Evolutionary conservation across 1,284 basidiomycete genomes (phyloP).

Genomic region (Sutorius eximius): DNA sequence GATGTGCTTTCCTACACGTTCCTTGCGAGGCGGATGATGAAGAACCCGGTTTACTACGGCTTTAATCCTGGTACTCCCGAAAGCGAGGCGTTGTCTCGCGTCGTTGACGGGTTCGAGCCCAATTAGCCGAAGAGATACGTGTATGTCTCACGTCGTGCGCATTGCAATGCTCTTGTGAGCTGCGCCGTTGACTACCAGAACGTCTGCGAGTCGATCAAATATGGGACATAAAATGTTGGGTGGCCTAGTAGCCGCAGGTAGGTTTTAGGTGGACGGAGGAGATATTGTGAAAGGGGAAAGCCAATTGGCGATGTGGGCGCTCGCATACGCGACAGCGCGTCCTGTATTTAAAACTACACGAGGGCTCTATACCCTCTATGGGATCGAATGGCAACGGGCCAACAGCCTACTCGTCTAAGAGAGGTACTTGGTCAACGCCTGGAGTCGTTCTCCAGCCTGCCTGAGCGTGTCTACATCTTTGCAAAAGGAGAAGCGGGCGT

Average conservation of each 20-base stretch:
- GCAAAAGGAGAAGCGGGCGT: slow-evolving; percentile 90
- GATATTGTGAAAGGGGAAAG: background rate
- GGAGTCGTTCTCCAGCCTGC: slow-evolving; percentile 75
- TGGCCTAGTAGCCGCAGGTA: too few relatives aligned
- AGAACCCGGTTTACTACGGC: slow-evolving; percentile 90
- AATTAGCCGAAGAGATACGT: background rate
- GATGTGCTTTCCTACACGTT: slow-evolving; percentile 84
- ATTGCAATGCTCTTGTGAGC: background rate
- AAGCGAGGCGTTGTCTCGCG: slow-evolving; percentile 62
- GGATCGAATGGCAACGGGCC: background rate
- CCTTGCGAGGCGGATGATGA: slow-evolving; percentile 66
- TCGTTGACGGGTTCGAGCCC: slow-evolving; percentile 60
- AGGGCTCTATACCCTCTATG: background rate
- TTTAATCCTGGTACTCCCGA: slow-evolving; percentile 40
- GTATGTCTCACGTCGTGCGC: background rate
- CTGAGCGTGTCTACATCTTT: slow-evolving; percentile 85
- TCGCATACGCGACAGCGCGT: background rate
- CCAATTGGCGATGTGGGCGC: background rate
- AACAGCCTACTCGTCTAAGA: slow-evolving; percentile 12
- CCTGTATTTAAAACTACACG: background rate
- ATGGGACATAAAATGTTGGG: too few relatives aligned
- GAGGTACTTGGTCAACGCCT: slow-evolving; percentile 72
- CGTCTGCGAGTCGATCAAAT: background rate
- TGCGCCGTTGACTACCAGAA: background rate
- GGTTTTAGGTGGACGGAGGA: too few relatives aligned